A percentile compares a stretch with the other conserved stretches of the same genome.
These are phyloP conservation scores for Fabrea salina DNA, from an alignment of 169 alveolate species.

Conservation along the genomic window DNA sequence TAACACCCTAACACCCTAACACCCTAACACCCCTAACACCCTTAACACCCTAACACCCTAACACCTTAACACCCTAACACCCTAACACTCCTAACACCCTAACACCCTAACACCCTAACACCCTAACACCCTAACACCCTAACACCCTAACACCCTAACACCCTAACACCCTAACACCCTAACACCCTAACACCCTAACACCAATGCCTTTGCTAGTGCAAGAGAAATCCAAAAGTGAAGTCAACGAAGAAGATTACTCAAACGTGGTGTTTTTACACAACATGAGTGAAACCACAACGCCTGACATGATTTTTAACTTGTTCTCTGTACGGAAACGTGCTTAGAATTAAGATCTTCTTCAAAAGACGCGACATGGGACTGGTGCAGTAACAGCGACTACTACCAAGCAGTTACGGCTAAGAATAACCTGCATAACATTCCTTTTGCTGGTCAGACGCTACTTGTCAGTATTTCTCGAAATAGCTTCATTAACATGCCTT, in stretches of 20 bases:
- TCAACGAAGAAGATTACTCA: slow-evolving; percentile 30
- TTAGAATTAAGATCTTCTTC: slow-evolving; percentile 40
- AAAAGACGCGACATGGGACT: slow-evolving; percentile 45
- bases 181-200: too few species aligned
- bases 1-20: too few species aligned
- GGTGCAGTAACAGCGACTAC: slow-evolving; percentile 35
- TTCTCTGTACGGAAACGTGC: slow-evolving; percentile 52
- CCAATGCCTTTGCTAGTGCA: slow-evolving; percentile 26
- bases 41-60: too few species aligned
- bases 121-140: too few species aligned
- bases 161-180: too few species aligned
- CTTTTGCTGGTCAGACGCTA: slow-evolving; percentile 27
- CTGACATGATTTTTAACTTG: slow-evolving; percentile 38
- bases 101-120: too few species aligned
- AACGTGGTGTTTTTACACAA: slow-evolving; percentile 45
- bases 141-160: too few species aligned
- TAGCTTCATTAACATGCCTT: slow-evolving; percentile 28
- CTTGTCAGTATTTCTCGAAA: slow-evolving; percentile 33
- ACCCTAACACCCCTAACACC: too few species aligned
- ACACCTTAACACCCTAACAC: too few species aligned
- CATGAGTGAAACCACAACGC: slow-evolving; percentile 27
- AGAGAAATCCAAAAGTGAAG: neutral
- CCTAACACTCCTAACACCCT: too few species aligned
- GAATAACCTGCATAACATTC: slow-evolving; percentile 36
- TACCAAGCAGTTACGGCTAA: slow-evolving; percentile 40